Percentiles rank a stretch among this genome's conserved stretches.
These are phyloP conservation scores for Umbilicus rupestris DNA, from an alignment of 164 flowering plant genomes.

Conservation along the genomic window DNA sequence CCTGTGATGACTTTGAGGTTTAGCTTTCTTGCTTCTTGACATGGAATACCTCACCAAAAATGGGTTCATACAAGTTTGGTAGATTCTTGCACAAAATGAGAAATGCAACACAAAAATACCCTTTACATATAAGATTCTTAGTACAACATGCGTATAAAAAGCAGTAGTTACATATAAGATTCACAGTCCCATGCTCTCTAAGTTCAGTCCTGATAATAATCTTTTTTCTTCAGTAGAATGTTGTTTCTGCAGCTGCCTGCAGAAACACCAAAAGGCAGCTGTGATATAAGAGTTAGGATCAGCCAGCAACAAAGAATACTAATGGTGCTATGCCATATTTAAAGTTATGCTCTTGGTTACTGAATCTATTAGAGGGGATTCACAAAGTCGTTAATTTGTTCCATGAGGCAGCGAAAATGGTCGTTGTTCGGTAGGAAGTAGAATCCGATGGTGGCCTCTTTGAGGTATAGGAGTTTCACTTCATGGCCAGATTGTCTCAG, in stretches of 20 bases:
- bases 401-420: constrained; percentile 48
- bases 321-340: background rate
- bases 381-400: constrained; percentile 41
- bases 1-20: background rate
- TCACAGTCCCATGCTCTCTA: constrained; percentile 17
- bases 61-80: background rate
- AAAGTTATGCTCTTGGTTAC: background rate
- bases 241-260: background rate
- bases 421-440: constrained; percentile 66
- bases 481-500: constrained; percentile 32
- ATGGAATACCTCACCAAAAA: background rate
- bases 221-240: background rate
- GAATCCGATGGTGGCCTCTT: constrained; percentile 68
- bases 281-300: background rate
- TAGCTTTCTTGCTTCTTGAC: background rate
- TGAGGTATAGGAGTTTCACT: constrained; percentile 39
- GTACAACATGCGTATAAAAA: constrained; percentile 9
- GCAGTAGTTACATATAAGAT: constrained; percentile 17
- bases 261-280: background rate
- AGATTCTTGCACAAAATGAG: constrained; percentile 1
- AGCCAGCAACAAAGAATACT: background rate
- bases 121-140: background rate
- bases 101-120: background rate
- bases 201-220: constrained; percentile 19
- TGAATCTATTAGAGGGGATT: constrained; percentile 25